Evolutionary conservation across 306 rosid species (phyloP).

Genomic region (Lathyrus tuberosus): DNA sequence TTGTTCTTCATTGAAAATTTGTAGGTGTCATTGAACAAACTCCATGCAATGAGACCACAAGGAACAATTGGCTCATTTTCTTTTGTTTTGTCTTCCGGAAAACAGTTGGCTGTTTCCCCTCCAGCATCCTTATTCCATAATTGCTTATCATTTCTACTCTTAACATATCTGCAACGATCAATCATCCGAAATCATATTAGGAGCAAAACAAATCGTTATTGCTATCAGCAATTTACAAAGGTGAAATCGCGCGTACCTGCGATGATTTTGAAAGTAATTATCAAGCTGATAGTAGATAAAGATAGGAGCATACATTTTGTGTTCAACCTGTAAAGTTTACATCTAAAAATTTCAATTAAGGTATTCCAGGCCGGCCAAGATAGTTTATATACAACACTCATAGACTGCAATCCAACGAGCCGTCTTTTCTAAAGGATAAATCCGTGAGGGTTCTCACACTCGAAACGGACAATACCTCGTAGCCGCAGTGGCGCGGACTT

Average conservation of each 20-base stretch:
- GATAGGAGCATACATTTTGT: slow-evolving; percentile 73
- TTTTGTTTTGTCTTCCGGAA: slow-evolving; percentile 36
- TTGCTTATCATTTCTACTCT: slow-evolving; percentile 78
- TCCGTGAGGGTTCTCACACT: too few species aligned
- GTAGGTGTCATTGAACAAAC: slow-evolving; percentile 87
- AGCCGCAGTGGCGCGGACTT: too few species aligned
- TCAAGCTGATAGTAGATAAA: slow-evolving; percentile 83
- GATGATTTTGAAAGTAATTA: slow-evolving; percentile 85
- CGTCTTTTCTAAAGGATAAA: too few species aligned
- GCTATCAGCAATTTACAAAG: not conserved
- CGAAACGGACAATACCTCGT: too few species aligned
- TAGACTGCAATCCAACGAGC: too few species aligned
- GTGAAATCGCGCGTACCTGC: slow-evolving; percentile 55
- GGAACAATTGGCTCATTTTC: slow-evolving; percentile 65
- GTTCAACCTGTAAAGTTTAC: slow-evolving; percentile 58
- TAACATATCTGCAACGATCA: slow-evolving; percentile 60
- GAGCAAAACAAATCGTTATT: not conserved
- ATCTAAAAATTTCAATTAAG: slow-evolving; percentile 26
- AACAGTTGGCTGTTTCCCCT: slow-evolving; percentile 31
- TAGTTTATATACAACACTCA: too few species aligned
- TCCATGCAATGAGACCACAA: slow-evolving; percentile 94
- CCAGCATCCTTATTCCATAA: slow-evolving; percentile 48
- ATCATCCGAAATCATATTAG: not conserved
- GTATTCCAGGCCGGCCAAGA: not conserved
- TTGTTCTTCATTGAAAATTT: slow-evolving; percentile 56